Evolutionary conservation across 768 basidiomycete genomes (phyloP).

Genomic region (Suillus decipiens): DNA sequence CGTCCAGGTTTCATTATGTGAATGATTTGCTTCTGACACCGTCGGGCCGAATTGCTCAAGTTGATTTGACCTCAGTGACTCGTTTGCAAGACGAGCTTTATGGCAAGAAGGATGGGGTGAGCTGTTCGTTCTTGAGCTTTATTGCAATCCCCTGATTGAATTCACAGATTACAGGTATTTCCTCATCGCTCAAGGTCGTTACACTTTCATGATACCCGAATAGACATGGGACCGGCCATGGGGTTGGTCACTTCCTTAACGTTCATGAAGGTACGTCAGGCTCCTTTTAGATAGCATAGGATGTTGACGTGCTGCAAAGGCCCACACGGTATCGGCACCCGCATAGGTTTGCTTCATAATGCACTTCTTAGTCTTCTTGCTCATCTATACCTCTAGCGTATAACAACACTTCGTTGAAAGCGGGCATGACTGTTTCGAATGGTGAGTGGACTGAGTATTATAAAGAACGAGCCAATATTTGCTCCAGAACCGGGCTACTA

Average conservation of each 20-base stretch:
- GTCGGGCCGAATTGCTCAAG: neutral
- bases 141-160: neutral
- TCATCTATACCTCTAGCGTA: conserved; percentile 42
- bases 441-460: conserved; percentile 36
- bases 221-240: conserved; percentile 93
- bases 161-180: conserved; percentile 57
- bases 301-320: conserved; percentile 36
- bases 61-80: conserved; percentile 52
- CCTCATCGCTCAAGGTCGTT: neutral
- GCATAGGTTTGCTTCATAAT: conserved; percentile 32
- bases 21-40: conserved; percentile 16
- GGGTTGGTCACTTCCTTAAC: conserved; percentile 92
- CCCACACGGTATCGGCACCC: conserved; percentile 53
- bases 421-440: conserved; percentile 91
- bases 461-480: neutral
- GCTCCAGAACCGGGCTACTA: conserved; percentile 85
- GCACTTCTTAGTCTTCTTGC: conserved; percentile 7
- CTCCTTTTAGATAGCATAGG: neutral
- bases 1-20: conserved; percentile 57
- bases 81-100: conserved; percentile 73
- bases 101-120: conserved; percentile 89
- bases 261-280: conserved; percentile 71
- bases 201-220: neutral
- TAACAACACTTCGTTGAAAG: conserved; percentile 71
- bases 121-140: conserved; percentile 20